phyloP scores from a whole-genome alignment of 2,329 filamentous ascomycete genomes.

The Fusarium sp. region DNA sequence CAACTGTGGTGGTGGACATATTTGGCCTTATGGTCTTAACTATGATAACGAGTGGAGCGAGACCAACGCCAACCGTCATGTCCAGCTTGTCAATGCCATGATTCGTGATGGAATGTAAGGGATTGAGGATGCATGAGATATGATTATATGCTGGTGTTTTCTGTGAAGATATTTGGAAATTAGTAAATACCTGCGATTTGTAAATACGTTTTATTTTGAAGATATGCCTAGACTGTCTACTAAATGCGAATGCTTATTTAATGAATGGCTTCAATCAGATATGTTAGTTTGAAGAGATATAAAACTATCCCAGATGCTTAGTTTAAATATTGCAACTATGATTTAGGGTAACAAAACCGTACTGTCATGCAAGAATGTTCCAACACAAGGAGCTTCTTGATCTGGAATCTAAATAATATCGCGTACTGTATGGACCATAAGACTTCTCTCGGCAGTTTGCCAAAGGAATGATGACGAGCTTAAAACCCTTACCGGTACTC shows the following conservation, averaged over 20 bases:
- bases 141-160: neutral
- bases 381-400: too few relatives aligned
- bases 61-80: conserved; percentile 58
- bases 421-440: too few relatives aligned
- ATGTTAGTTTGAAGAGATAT: too few relatives aligned
- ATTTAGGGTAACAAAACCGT: neutral
- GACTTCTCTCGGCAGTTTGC: neutral
- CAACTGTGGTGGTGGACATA: conserved; percentile 56
- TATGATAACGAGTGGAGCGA: conserved; percentile 61
- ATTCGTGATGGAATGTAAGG: conserved; percentile 53
- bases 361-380: too few relatives aligned
- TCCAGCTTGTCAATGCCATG: conserved; percentile 60
- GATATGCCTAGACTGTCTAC: too few relatives aligned
- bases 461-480: too few relatives aligned
- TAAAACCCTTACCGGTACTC: neutral
- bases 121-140: neutral
- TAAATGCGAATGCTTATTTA: too few relatives aligned
- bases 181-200: neutral
- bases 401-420: too few relatives aligned
- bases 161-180: neutral
- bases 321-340: too few relatives aligned
- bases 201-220: neutral
- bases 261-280: too few relatives aligned
- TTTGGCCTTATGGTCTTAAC: conserved; percentile 59
- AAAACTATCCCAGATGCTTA: too few relatives aligned